These are phyloP conservation scores for Apiotrichum veenhuisii DNA, from an alignment of 1,284 basidiomycete species.

Conservation along the genomic window DNA sequence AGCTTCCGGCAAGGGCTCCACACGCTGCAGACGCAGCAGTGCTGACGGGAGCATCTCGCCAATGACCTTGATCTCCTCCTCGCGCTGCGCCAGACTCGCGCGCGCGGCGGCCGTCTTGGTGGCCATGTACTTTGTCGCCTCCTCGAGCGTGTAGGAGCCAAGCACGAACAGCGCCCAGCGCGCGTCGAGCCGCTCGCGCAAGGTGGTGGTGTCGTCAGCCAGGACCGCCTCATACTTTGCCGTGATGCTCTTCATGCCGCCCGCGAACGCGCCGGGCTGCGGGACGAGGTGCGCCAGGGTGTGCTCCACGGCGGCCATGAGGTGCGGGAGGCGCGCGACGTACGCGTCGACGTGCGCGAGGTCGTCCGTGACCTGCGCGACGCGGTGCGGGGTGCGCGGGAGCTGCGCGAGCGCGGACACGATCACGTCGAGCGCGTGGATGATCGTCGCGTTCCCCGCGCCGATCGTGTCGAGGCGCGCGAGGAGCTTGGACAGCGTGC, in stretches of 20 bases:
- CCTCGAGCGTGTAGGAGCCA: neutral
- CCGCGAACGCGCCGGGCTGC: neutral
- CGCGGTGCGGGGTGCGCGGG: neutral
- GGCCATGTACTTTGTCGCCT: neutral
- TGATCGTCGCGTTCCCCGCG: neutral
- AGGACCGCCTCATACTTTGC: neutral
- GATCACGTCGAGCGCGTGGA: neutral
- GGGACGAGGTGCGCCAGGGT: neutral
- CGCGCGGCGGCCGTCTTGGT: neutral
- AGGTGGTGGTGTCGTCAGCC: neutral
- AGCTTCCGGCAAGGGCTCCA: too few relatives aligned
- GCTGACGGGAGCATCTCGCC: neutral
- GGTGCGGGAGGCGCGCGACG: neutral
- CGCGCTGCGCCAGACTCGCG: neutral
- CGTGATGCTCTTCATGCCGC: neutral
- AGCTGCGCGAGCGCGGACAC: neutral
- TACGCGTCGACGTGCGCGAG: neutral
- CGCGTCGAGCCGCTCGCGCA: neutral
- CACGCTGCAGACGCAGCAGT: neutral
- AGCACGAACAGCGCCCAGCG: neutral
- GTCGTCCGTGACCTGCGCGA: neutral
- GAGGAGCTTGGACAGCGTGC: neutral
- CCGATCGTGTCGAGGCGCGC: neutral
- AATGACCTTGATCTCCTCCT: neutral
- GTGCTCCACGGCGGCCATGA: neutral